Conservation (phyloP, 2,329 filamentous ascomycete species). For the Colletotrichum zoysiae region DNA sequence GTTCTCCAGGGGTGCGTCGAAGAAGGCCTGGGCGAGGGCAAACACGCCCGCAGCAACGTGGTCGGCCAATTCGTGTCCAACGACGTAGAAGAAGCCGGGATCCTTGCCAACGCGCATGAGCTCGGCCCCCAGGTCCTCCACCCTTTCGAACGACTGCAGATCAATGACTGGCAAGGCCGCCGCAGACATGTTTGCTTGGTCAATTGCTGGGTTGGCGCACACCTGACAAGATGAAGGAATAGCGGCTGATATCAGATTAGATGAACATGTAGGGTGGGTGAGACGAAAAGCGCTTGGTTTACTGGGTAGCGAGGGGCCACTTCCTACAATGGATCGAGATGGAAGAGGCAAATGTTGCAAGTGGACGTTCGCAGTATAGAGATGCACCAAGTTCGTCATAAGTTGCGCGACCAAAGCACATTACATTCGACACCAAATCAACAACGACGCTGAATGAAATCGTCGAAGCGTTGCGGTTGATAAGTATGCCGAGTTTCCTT, state of each 20-base stretch:
- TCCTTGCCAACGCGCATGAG: slow-evolving; percentile 42
- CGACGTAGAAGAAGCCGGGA: slow-evolving; percentile 42
- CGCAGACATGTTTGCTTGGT: slow-evolving; percentile 22
- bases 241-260: not conserved
- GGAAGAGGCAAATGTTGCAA: not conserved
- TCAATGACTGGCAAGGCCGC: slow-evolving; percentile 37
- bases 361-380: not conserved
- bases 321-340: not conserved
- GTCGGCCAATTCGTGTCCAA: slow-evolving; percentile 39
- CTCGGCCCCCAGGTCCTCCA: slow-evolving; percentile 33
- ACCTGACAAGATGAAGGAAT: not conserved
- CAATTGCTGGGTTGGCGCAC: not conserved
- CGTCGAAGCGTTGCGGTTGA: not conserved
- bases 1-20: slow-evolving; percentile 21
- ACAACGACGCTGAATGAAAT: not conserved
- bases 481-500: not conserved
- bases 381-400: not conserved
- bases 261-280: too few relatives aligned
- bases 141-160: slow-evolving; percentile 22
- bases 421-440: not conserved
- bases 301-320: not conserved
- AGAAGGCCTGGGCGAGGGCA: slow-evolving; percentile 34
- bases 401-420: not conserved
- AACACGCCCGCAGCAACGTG: slow-evolving; percentile 37
- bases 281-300: not conserved